Evolutionary conservation across 2,329 filamentous ascomycete genomes (phyloP).

Genomic region (Sporothrix brasiliensis): DNA sequence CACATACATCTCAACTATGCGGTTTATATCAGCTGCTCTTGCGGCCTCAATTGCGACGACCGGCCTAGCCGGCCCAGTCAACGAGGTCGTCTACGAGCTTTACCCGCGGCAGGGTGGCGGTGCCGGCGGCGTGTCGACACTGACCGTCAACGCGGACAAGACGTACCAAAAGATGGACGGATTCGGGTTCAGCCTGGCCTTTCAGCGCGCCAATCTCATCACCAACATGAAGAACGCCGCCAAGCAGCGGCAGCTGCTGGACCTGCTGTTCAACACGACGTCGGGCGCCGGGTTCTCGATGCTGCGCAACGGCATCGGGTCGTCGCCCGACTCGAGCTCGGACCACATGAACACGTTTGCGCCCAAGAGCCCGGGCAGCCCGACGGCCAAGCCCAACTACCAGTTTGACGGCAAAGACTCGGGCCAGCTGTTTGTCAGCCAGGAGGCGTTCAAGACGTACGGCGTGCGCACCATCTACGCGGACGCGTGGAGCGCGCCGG

Average conservation of each 20-base stretch:
- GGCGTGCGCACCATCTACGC: conserved; percentile 44
- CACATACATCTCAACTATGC: not conserved
- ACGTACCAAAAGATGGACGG: conserved; percentile 52
- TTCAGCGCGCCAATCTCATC: conserved; percentile 51
- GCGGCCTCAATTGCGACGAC: conserved; percentile 3
- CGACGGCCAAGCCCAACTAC: conserved; percentile 48
- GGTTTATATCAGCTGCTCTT: conserved; percentile 17
- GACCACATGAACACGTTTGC: conserved; percentile 48
- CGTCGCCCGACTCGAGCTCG: conserved; percentile 46
- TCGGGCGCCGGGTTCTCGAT: conserved; percentile 51
- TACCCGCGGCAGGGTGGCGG: conserved; percentile 34
- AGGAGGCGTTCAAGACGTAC: conserved; percentile 49
- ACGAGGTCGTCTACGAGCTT: conserved; percentile 29
- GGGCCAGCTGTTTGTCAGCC: conserved; percentile 56
- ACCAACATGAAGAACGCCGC: conserved; percentile 45
- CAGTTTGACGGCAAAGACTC: conserved; percentile 52
- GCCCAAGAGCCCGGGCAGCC: conserved; percentile 50
- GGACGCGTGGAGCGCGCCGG: conserved; percentile 53
- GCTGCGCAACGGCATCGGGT: conserved; percentile 52
- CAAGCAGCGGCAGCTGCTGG: conserved; percentile 48
- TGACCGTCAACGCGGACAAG: conserved; percentile 48
- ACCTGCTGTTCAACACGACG: conserved; percentile 51
- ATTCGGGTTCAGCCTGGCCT: conserved; percentile 51
- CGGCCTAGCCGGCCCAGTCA: conserved; percentile 17
- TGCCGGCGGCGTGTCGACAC: conserved; percentile 34